Percentiles rank a stretch among this genome's conserved stretches.
These are phyloP conservation scores for Wickerhamomyces canadensis DNA, from an alignment of 805 yeast genomes.

Conservation along the genomic window DNA sequence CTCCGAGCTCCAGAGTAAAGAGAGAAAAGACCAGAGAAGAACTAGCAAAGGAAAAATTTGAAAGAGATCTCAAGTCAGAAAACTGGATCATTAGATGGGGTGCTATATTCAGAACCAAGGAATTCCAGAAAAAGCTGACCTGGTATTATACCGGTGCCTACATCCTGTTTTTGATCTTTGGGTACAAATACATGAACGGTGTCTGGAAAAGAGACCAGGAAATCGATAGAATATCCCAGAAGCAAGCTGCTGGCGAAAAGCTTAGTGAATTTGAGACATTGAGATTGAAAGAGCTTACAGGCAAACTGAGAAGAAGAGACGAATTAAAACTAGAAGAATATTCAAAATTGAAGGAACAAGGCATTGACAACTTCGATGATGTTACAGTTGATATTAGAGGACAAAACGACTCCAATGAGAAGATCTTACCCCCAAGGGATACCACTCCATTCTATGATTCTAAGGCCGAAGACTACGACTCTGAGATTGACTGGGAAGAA, in stretches of 20 bases:
- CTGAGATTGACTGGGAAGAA: slow-evolving; percentile 59
- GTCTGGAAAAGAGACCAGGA: slow-evolving; percentile 62
- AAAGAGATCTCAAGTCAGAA: slow-evolving; percentile 29
- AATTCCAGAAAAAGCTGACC: slow-evolving; percentile 59
- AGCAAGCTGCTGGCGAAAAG: slow-evolving; percentile 28
- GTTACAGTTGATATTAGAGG: slow-evolving; percentile 25
- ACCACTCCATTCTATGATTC: slow-evolving; percentile 75
- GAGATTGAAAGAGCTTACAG: slow-evolving; percentile 55
- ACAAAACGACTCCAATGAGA: slow-evolving; percentile 28
- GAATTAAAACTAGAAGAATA: slow-evolving; percentile 54
- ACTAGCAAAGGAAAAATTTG: slow-evolving; percentile 26
- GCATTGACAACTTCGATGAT: slow-evolving; percentile 26
- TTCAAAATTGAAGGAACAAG: slow-evolving; percentile 41
- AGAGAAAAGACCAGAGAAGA: slow-evolving; percentile 27
- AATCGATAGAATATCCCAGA: slow-evolving; percentile 35
- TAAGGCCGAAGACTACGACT: slow-evolving; percentile 77
- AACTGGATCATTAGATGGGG: slow-evolving; percentile 43
- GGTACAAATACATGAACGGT: slow-evolving; percentile 62
- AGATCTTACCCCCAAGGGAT: slow-evolving; percentile 66
- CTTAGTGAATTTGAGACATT: slow-evolving; percentile 58
- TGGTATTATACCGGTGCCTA: slow-evolving; percentile 59
- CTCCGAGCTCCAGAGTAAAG: slow-evolving; percentile 16
- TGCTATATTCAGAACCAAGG: slow-evolving; percentile 46
- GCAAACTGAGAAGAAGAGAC: slow-evolving; percentile 60
- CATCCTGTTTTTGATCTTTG: slow-evolving; percentile 48